phyloP scores from a whole-genome alignment of 164 flowering plant genomes.

The Pachysandra terminalis region DNA sequence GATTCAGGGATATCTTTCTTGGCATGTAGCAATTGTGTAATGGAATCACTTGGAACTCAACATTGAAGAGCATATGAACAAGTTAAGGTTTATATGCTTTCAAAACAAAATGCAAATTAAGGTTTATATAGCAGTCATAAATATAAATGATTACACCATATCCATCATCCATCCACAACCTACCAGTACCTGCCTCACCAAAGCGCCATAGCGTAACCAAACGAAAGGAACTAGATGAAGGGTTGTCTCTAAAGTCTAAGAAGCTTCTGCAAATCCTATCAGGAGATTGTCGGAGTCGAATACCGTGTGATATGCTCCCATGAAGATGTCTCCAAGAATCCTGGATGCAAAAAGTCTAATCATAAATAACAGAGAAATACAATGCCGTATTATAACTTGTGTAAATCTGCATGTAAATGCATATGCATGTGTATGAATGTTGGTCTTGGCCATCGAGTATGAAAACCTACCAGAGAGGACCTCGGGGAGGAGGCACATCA shows the following conservation, averaged over 20 bases:
- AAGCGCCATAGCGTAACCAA: not conserved
- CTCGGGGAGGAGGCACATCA: slow-evolving; percentile 45
- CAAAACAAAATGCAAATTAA: too few relatives aligned
- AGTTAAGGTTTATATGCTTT: too few relatives aligned
- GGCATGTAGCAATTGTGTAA: too few relatives aligned
- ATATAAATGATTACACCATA: too few relatives aligned
- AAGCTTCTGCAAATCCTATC: slow-evolving; percentile 67
- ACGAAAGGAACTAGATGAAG: not conserved
- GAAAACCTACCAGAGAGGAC: slow-evolving; percentile 46
- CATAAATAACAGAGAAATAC: not conserved
- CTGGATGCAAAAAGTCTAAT: slow-evolving; percentile 28
- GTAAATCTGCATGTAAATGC: not conserved
- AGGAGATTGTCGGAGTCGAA: slow-evolving; percentile 56
- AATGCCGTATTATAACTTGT: not conserved
- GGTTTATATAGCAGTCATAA: not conserved
- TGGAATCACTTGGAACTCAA: too few relatives aligned
- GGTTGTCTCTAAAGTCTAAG: slow-evolving; percentile 13
- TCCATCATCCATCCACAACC: not conserved
- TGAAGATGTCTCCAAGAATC: slow-evolving; percentile 77
- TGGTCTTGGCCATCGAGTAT: not conserved
- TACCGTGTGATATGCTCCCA: slow-evolving; percentile 68
- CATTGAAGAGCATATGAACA: too few relatives aligned
- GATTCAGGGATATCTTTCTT: too few relatives aligned
- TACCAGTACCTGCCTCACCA: not conserved
- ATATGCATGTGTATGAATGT: not conserved